These are phyloP conservation scores for Thelonectria olida DNA, from an alignment of 2,329 filamentous ascomycete genomes.

Conservation along the genomic window DNA sequence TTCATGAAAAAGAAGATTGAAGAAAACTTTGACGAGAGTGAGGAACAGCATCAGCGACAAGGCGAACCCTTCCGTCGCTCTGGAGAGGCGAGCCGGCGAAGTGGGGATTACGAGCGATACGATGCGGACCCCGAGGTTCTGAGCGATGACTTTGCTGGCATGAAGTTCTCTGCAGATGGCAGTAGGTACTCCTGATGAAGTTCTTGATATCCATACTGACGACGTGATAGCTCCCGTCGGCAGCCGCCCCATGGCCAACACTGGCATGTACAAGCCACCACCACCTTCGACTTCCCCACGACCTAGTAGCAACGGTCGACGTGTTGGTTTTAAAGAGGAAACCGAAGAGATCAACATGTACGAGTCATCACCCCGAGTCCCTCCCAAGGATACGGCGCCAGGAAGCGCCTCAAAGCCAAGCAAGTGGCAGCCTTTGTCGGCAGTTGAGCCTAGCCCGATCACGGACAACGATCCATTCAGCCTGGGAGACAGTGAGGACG, in stretches of 20 bases:
- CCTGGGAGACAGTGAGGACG: slow-evolving; percentile 93
- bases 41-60: slow-evolving; percentile 50
- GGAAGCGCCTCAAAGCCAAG: slow-evolving; percentile 73
- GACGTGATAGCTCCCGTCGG: slow-evolving; percentile 45
- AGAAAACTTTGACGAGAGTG: slow-evolving; percentile 81
- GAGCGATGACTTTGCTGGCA: slow-evolving; percentile 85
- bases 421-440: slow-evolving; percentile 96
- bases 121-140: slow-evolving; percentile 93
- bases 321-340: slow-evolving; percentile 67
- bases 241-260: slow-evolving; percentile 74
- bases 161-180: slow-evolving; percentile 69
- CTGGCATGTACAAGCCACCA: slow-evolving; percentile 80
- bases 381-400: slow-evolving; percentile 59
- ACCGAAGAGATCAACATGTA: slow-evolving; percentile 86
- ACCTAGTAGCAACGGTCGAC: slow-evolving; percentile 55
- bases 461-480: slow-evolving; percentile 96
- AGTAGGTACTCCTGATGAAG: slow-evolving; percentile 55
- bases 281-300: slow-evolving; percentile 62
- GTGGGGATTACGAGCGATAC: slow-evolving; percentile 89
- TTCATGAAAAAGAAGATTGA: slow-evolving; percentile 94
- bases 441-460: slow-evolving; percentile 82
- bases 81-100: slow-evolving; percentile 73
- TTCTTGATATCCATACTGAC: slow-evolving; percentile 26
- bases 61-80: slow-evolving; percentile 57
- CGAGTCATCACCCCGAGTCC: slow-evolving; percentile 67